Base-by-base conservation (phyloP, 164 flowering plant genomes). In the Euptelea pleiosperma region DNA sequence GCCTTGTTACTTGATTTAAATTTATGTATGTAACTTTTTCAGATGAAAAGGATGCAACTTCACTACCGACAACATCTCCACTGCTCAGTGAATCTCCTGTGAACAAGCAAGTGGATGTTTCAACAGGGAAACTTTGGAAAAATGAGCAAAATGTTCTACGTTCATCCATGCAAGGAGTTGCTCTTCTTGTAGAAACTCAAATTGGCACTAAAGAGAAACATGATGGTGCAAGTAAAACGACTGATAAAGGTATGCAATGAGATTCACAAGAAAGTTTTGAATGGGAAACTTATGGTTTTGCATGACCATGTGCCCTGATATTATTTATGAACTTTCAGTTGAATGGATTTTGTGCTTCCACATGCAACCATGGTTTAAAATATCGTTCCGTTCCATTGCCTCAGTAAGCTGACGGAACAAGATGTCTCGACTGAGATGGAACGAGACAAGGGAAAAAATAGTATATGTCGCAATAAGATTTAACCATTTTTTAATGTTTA, bases 181-280 rank as follows among this genome's bases (percentile, higher is more conserved):
- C 15, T 7, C 25, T 15, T 9, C 63, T 10, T 52, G 35, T 12
- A 36, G 36, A 21, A 61, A 41, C 50, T 51, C 49, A 25, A 18
- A 43, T 18, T 46, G 19, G 34, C 45, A 28, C 24, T 36, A 47
- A 10, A 42, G 22, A 14, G 41, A 36, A 55, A 14, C 49, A 12
- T 35, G 29, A 48, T 10, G 48, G 46, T 50, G 45, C 25, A 16
- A 47, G 22, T 12, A 57, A 35, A 29, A 41, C 24, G 29, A 34
- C 19, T 53, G 56, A 39, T 43, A 44, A 36, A 46, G 64, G 64
- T 52, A 46, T 22, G 16, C n/a, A n/a, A 16, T 10, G 2, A n/a
- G 26, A 28, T 52, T 16, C 35, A 28, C 22, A 4, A 22, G 48
- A 22, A 21, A 1, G 10, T 0, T 8, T 44, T 44, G 24, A 44